Evolutionary conservation across 257 asterid species (phyloP).

Genomic region (Eucommia ulmoides): DNA sequence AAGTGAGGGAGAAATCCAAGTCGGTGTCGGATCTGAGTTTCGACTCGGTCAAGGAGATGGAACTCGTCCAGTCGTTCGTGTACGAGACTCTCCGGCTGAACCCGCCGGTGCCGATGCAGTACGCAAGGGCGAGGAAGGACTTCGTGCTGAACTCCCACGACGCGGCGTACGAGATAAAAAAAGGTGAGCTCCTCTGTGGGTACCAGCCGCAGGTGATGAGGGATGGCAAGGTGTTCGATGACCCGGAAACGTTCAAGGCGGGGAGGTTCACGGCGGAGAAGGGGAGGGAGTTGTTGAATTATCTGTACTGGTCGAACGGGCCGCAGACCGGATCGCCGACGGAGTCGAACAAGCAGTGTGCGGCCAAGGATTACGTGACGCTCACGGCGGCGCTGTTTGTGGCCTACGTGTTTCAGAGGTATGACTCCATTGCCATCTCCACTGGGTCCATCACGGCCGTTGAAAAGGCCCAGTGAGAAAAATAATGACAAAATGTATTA

Average conservation of each 20-base stretch:
- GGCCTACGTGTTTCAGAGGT: constrained; percentile 69
- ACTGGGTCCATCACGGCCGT: constrained; percentile 35
- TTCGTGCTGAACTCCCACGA: constrained; percentile 48
- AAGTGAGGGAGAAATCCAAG: constrained; percentile 40
- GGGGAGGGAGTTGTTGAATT: constrained; percentile 42
- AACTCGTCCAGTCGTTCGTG: constrained; percentile 54
- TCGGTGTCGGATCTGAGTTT: constrained; percentile 24
- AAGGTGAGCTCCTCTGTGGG: constrained; percentile 82
- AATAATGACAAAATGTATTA: too few relatives aligned
- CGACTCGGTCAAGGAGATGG: constrained; percentile 44
- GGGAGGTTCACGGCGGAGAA: constrained; percentile 44
- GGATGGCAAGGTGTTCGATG: constrained; percentile 56
- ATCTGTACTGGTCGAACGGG: constrained; percentile 86
- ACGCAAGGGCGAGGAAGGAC: constrained; percentile 70
- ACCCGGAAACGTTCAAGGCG: constrained; percentile 54
- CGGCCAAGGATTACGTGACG: constrained; percentile 53
- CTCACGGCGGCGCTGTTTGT: constrained; percentile 53
- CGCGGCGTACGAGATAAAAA: constrained; percentile 54
- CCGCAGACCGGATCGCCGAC: constrained; percentile 67
- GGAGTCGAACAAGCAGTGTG: constrained; percentile 67
- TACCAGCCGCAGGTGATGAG: constrained; percentile 62
- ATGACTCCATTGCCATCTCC: constrained; percentile 52
- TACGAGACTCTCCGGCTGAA: constrained; percentile 59
- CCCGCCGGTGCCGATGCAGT: constrained; percentile 82
- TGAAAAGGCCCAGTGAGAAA: constrained; percentile 30